These are phyloP conservation scores for Biscutella laevigata DNA, from an alignment of 441 rosid species.

Conservation along the genomic window DNA sequence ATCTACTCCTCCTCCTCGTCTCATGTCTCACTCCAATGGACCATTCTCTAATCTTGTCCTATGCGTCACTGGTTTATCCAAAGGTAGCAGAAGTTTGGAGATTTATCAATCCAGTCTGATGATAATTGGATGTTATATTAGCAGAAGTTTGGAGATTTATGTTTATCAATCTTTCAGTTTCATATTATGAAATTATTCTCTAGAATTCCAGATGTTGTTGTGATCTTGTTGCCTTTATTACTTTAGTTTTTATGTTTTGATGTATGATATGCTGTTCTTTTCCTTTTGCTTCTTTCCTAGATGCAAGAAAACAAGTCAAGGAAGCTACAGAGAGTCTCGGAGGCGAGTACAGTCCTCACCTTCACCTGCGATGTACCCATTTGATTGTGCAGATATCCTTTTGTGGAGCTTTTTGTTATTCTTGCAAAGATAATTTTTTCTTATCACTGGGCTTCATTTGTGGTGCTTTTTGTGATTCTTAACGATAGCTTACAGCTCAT, in stretches of 20 bases:
- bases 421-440: background rate
- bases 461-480: slow-evolving; percentile 33
- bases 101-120: no score
- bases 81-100: no score
- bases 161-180: background rate
- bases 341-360: slow-evolving; percentile 75
- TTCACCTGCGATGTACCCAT: slow-evolving; percentile 85
- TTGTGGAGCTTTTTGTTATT: background rate
- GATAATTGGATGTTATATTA: background rate
- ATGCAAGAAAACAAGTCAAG: slow-evolving; percentile 90
- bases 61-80: slow-evolving; percentile 92
- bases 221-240: background rate
- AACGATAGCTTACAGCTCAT: slow-evolving; percentile 55
- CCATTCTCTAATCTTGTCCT: slow-evolving; percentile 78
- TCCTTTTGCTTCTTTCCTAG: slow-evolving; percentile 33
- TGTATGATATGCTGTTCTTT: background rate
- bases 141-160: background rate
- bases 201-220: background rate
- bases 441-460: background rate
- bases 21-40: slow-evolving; percentile 34
- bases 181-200: no score
- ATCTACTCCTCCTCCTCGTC: slow-evolving; percentile 39
- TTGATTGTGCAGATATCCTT: slow-evolving; percentile 99
- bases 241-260: background rate
- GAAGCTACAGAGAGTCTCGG: slow-evolving; percentile 92